These are phyloP conservation scores for Dactylellina cionopaga DNA, from an alignment of 2,329 filamentous ascomycete species.

Conservation along the genomic window DNA sequence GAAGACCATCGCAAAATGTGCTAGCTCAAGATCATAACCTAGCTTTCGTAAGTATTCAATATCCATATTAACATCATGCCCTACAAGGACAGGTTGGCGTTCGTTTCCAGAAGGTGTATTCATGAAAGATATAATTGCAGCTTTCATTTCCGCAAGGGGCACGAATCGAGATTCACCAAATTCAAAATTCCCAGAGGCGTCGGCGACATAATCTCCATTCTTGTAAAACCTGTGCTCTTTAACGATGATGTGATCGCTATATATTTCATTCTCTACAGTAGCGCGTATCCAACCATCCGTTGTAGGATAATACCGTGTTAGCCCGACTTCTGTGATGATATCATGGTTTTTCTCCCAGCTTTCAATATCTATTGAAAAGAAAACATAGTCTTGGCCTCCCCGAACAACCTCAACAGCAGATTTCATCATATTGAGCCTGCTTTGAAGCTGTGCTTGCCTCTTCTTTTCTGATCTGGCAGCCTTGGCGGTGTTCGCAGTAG, in stretches of 20 bases:
- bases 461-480: slow-evolving; percentile 24
- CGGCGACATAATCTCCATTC: slow-evolving; percentile 75
- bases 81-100: slow-evolving; percentile 78
- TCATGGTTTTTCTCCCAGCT: slow-evolving; percentile 75
- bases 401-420: slow-evolving; percentile 29
- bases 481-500: background rate
- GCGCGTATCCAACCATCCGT: slow-evolving; percentile 2
- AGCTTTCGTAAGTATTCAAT: slow-evolving; percentile 73
- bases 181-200: slow-evolving; percentile 77
- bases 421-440: slow-evolving; percentile 40
- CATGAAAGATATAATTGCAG: slow-evolving; percentile 61
- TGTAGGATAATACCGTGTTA: slow-evolving; percentile 76
- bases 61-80: slow-evolving; percentile 77
- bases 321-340: slow-evolving; percentile 83
- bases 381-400: slow-evolving; percentile 35
- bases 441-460: slow-evolving; percentile 25
- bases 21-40: slow-evolving; percentile 70
- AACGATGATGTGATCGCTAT: slow-evolving; percentile 76
- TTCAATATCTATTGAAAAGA: slow-evolving; percentile 76
- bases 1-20: slow-evolving; percentile 71
- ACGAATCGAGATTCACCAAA: slow-evolving; percentile 71
- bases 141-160: slow-evolving; percentile 58
- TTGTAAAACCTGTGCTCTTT: slow-evolving; percentile 72
- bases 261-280: background rate
- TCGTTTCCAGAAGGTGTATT: slow-evolving; percentile 51